Conservation (phyloP, 2,329 filamentous ascomycete genomes). For the Aaosphaeria arxii region DNA sequence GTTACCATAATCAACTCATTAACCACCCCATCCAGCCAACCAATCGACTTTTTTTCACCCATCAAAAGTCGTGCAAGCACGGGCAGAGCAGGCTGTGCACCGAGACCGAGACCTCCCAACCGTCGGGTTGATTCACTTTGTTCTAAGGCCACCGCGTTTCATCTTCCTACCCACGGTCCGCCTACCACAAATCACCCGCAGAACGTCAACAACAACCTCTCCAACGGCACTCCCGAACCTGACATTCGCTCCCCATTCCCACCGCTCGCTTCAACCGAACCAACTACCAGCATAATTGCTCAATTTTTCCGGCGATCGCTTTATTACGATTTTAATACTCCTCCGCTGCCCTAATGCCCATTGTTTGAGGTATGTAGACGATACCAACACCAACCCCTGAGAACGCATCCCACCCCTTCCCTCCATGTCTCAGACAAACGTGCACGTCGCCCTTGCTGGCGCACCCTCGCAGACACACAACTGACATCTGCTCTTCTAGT, state of each 20-base stretch:
- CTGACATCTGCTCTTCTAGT: constrained; percentile 30
- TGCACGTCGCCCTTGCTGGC: constrained; percentile 18
- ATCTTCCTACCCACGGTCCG: constrained; percentile 12
- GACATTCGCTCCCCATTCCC: constrained; percentile 12
- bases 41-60: too few species aligned
- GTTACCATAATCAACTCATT: too few species aligned
- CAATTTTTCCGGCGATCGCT: too few species aligned
- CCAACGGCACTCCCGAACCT: constrained; percentile 4
- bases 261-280: constrained; percentile 3
- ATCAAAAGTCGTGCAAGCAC: too few species aligned
- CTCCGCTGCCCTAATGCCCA: constrained; percentile 32
- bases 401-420: too few species aligned
- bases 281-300: too few species aligned
- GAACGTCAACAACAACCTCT: constrained; percentile 22
- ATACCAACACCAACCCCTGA: constrained; percentile 13
- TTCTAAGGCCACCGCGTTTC: constrained; percentile 6
- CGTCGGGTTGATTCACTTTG: neutral
- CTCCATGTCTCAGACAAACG: too few species aligned
- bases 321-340: neutral
- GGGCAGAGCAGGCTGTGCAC: too few species aligned
- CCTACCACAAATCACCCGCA: constrained; percentile 2
- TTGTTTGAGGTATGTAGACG: constrained; percentile 37
- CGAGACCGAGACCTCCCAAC: too few species aligned
- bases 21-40: too few species aligned
- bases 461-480: constrained; percentile 10